Evolutionary conservation across 1,284 basidiomycete genomes (phyloP).

Genomic region (Testicularia cyperi): DNA sequence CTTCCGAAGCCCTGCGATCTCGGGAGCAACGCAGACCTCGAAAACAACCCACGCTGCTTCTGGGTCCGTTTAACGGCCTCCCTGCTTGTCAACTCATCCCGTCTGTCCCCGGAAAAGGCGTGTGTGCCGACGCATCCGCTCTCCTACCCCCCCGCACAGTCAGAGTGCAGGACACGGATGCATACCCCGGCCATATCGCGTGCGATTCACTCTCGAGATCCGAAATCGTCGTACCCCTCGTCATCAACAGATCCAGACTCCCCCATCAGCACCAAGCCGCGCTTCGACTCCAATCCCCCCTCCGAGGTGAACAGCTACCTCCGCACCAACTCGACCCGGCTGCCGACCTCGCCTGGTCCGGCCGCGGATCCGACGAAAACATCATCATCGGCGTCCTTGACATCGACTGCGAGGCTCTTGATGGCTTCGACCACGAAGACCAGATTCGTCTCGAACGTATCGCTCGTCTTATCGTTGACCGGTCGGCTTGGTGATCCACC

Average conservation of each 20-base stretch:
- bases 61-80: conserved; percentile 62
- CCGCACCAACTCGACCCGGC: conserved; percentile 3
- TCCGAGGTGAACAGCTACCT: neutral
- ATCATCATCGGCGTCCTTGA: conserved; percentile 61
- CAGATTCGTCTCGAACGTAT: conserved; percentile 51
- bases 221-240: conserved; percentile 61
- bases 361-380: conserved; percentile 44
- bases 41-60: conserved; percentile 46
- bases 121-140: conserved; percentile 59
- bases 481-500: conserved; percentile 33
- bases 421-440: conserved; percentile 60
- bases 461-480: conserved; percentile 40
- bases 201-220: conserved; percentile 60
- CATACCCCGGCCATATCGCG: conserved; percentile 61
- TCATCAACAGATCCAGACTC: conserved; percentile 39
- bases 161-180: conserved; percentile 58
- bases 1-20: conserved; percentile 13
- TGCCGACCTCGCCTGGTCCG: conserved; percentile 44
- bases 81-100: conserved; percentile 60
- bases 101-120: conserved; percentile 56
- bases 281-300: conserved; percentile 13
- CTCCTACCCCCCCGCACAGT: conserved; percentile 53
- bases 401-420: conserved; percentile 59
- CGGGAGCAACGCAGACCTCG: neutral
- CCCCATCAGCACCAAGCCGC: conserved; percentile 14